These are phyloP conservation scores for Carex parvula DNA, from an alignment of 176 grass and related monocot species.

Conservation along the genomic window DNA sequence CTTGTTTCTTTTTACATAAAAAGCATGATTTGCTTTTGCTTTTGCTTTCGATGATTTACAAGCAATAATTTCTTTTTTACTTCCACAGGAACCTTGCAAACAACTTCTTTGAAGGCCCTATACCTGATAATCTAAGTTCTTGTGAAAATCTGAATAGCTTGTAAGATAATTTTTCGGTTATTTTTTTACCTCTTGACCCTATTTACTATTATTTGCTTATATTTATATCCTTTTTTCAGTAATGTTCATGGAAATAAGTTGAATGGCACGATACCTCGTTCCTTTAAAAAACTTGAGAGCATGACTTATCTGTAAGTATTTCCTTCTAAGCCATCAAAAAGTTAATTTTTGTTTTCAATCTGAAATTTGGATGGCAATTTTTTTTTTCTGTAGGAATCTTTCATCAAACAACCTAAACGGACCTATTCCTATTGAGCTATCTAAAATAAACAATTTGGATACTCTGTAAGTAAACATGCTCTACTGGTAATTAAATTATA, in stretches of 20 bases:
- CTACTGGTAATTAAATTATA: not conserved
- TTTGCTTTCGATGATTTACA: not conserved
- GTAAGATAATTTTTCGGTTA: conserved; percentile 42
- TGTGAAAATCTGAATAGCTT: conserved; percentile 97
- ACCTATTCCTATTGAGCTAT: conserved; percentile 79
- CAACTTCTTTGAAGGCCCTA: conserved; percentile 77
- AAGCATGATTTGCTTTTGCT: not conserved
- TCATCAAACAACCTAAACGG: conserved; percentile 82
- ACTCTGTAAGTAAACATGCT: conserved; percentile 59
- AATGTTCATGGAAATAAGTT: conserved; percentile 88
- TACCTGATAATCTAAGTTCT: conserved; percentile 90
- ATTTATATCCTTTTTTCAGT: conserved; percentile 38
- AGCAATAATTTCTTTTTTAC: not conserved
- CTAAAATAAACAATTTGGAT: conserved; percentile 89
- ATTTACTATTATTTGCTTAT: not conserved
- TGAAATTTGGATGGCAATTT: not conserved
- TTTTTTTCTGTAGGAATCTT: conserved; percentile 58
- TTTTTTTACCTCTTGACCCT: not conserved
- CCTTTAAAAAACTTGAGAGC: conserved; percentile 79
- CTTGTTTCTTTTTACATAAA: not conserved
- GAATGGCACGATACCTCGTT: conserved; percentile 86
- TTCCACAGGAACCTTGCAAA: conserved; percentile 81
- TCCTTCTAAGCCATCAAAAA: not conserved
- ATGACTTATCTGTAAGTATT: conserved; percentile 91
- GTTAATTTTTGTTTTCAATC: not conserved